Evolutionary conservation across 495 filamentous ascomycete genomes (phyloP).

Genomic region (Staphylotrichum tortipilum): DNA sequence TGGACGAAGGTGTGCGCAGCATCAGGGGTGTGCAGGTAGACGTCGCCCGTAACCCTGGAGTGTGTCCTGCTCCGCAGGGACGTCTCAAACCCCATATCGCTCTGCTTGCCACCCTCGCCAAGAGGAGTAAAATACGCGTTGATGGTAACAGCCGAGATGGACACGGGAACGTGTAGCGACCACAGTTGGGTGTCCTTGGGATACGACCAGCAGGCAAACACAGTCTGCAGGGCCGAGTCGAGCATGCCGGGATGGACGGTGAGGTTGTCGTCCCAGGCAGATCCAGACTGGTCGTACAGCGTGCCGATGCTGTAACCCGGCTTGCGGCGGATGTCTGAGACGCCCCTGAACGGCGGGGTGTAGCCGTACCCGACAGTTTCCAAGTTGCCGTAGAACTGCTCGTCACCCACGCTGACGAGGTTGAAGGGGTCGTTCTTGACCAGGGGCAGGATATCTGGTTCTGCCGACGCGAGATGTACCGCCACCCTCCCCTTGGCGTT

Average conservation of each 20-base stretch:
- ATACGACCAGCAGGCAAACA: neutral
- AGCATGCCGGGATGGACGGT: conserved; percentile 18
- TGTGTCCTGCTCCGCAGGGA: too few relatives aligned
- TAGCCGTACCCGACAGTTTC: neutral
- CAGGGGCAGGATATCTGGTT: neutral
- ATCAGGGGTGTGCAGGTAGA: too few relatives aligned
- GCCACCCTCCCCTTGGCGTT: neutral
- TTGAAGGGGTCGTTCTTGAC: neutral
- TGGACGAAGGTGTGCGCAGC: neutral
- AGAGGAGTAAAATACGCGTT: conserved; percentile 4
- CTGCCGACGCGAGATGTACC: neutral
- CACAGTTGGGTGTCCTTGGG: conserved; percentile 12
- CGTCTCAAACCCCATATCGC: too few relatives aligned
- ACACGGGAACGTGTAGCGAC: conserved; percentile 15
- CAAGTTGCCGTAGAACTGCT: neutral
- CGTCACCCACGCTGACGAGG: too few relatives aligned
- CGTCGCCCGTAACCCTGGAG: too few relatives aligned
- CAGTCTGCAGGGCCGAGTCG: conserved; percentile 18
- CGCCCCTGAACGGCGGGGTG: neutral
- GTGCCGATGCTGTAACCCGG: neutral
- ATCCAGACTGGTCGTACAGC: neutral
- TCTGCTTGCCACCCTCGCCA: too few relatives aligned
- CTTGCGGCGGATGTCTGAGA: neutral
- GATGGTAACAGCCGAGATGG: conserved; percentile 13
- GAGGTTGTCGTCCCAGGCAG: neutral